phyloP scores from a whole-genome alignment of 345 rosid genomes.

The Eucalyptus decipiens region DNA sequence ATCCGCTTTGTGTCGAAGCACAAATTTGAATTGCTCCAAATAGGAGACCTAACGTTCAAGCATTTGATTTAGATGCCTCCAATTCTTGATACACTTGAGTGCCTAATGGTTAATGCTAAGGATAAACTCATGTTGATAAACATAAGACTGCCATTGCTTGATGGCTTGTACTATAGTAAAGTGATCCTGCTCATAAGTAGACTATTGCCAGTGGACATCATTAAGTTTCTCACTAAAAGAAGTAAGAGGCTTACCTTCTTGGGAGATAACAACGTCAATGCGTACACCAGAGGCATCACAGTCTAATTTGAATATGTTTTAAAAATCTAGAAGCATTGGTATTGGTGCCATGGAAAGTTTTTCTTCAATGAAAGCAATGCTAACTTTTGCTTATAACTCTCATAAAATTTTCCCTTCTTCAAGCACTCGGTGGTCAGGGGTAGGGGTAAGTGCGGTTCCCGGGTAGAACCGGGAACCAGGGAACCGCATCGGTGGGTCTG shows the following conservation, averaged over 20 bases:
- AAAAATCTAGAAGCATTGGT: background rate
- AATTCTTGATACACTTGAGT: background rate
- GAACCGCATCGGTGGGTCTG: fast-evolving
- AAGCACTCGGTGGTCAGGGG: fast-evolving
- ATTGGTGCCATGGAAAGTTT: background rate
- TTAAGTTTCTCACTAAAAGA: background rate
- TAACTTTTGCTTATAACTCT: background rate
- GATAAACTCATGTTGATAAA: background rate
- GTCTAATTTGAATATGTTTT: background rate
- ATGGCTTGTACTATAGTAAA: background rate
- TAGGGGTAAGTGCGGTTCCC: too few species aligned
- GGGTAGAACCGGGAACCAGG: fast-evolving
- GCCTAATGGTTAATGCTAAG: background rate
- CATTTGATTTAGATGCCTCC: background rate
- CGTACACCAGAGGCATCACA: background rate
- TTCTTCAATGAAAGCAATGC: background rate
- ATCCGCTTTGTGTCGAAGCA: background rate
- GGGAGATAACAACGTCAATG: background rate
- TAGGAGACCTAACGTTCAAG: background rate
- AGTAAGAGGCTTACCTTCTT: background rate
- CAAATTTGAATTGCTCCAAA: background rate
- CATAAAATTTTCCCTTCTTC: background rate
- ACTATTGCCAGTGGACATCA: background rate
- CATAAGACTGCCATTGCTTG: background rate
- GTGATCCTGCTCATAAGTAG: background rate